Evolutionary conservation across 1,139 yeast genomes (phyloP).

Genomic region (Debaryomyces coudertii): DNA sequence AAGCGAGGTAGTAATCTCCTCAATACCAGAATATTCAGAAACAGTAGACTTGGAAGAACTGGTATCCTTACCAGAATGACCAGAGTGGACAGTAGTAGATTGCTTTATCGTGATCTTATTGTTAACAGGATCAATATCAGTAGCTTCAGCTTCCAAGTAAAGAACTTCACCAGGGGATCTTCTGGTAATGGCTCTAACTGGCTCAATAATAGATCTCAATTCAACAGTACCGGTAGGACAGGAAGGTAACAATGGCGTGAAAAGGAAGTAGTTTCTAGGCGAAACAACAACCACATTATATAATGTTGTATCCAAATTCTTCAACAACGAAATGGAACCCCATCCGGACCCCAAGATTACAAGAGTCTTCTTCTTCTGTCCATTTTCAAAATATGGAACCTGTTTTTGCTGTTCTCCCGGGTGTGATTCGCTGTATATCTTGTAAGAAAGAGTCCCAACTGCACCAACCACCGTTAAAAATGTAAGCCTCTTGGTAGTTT

Average conservation of each 20-base stretch:
- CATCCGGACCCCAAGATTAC: conserved; percentile 94
- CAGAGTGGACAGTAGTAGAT: conserved; percentile 54
- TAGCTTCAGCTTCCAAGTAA: conserved; percentile 91
- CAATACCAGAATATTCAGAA: conserved; percentile 38
- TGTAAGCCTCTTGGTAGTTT: conserved; percentile 32
- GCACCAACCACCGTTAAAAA: conserved; percentile 35
- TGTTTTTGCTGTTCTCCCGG: conserved; percentile 61
- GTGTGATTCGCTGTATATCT: conserved; percentile 61
- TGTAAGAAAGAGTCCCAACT: conserved; percentile 55
- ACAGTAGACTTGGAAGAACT: conserved; percentile 55
- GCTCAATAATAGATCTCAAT: conserved; percentile 86
- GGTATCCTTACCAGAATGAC: conserved; percentile 57
- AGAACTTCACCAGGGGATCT: conserved; percentile 75
- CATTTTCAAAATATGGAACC: conserved; percentile 60
- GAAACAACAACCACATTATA: conserved; percentile 90
- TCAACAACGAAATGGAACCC: conserved; percentile 85
- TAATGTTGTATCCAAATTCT: conserved; percentile 80
- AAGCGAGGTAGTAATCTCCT: conserved; percentile 52
- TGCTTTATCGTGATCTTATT: conserved; percentile 65
- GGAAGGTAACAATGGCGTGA: conserved; percentile 91
- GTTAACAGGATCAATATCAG: conserved; percentile 70
- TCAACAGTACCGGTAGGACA: conserved; percentile 94
- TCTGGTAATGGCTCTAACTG: conserved; percentile 75
- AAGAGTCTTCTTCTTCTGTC: conserved; percentile 82
- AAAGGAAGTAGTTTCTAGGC: conserved; percentile 92